A percentile compares a stretch with the other conserved stretches of the same genome.
Conservation (phyloP, 2,329 filamentous ascomycete genomes). For the Botrytis porri region DNA sequence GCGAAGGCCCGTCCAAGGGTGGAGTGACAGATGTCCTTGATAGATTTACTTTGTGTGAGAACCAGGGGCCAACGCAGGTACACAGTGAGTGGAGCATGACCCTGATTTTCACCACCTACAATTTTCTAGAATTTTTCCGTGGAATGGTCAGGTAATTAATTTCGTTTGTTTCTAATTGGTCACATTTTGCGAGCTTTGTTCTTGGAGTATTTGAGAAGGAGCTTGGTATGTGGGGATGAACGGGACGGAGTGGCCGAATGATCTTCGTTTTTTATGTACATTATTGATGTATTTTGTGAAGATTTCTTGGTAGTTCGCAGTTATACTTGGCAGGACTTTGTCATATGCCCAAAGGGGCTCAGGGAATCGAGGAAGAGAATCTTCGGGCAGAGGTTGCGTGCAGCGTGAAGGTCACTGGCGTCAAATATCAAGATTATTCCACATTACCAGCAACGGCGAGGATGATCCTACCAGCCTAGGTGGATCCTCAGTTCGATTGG, state of each 20-base stretch:
- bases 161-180: neutral
- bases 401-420: neutral
- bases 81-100: conserved; percentile 8
- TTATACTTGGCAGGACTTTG: neutral
- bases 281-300: neutral
- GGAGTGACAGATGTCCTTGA: conserved; percentile 4
- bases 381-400: neutral
- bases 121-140: conserved; percentile 10
- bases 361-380: neutral
- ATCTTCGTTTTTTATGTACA: neutral
- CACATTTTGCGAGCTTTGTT: neutral
- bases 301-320: neutral
- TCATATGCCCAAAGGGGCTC: neutral
- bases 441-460: neutral
- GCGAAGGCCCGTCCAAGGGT: neutral
- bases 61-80: conserved; percentile 11
- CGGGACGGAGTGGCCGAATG: conserved; percentile 8
- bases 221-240: neutral
- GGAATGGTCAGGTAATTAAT: neutral
- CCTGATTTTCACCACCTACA: neutral
- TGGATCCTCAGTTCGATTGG: neutral
- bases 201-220: neutral
- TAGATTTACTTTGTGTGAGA: neutral
- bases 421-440: neutral
- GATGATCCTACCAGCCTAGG: neutral